A percentile compares a stretch with the other conserved stretches of the same genome.
Conservation (phyloP, 208 protist species). For the Endotrypanum monterogeii region DNA sequence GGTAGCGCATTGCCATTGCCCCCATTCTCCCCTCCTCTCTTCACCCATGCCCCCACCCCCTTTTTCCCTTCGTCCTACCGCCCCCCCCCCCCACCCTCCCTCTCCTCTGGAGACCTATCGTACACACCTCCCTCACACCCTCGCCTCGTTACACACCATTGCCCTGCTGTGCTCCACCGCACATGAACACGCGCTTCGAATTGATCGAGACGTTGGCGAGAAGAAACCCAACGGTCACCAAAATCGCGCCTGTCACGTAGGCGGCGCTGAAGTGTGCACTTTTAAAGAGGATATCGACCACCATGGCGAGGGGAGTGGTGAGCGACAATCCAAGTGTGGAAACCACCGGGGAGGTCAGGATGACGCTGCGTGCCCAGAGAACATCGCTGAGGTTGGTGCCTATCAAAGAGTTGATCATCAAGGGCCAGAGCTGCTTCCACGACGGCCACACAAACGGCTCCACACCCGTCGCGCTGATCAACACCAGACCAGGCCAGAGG, state of each 20-base stretch:
- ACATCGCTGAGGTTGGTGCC: conserved; percentile 92
- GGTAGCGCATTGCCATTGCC: too few relatives aligned
- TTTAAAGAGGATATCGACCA: conserved; percentile 73
- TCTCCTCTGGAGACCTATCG: too few relatives aligned
- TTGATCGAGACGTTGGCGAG: conserved; percentile 64
- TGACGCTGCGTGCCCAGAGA: conserved; percentile 88
- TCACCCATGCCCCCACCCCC: too few relatives aligned
- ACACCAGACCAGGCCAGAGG: conserved; percentile 76
- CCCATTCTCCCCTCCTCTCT: too few relatives aligned
- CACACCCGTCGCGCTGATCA: conserved; percentile 50
- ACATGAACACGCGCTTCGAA: conserved; percentile 15
- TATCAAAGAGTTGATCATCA: conserved; percentile 83
- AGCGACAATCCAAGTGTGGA: conserved; percentile 89
- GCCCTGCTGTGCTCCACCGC: neutral
- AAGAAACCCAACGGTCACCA: conserved; percentile 82
- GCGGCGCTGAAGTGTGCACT: conserved; percentile 40
- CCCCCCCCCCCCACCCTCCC: neutral
- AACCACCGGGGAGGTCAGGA: conserved; percentile 89
- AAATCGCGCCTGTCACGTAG: conserved; percentile 74
- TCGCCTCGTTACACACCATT: neutral
- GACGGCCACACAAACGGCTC: conserved; percentile 78
- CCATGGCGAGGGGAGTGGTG: conserved; percentile 90
- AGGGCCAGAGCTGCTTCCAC: conserved; percentile 59
- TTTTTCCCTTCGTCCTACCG: too few relatives aligned
- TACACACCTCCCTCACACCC: neutral